These are phyloP conservation scores for Pisolithus orientalis DNA, from an alignment of 768 basidiomycete genomes.

Conservation along the genomic window DNA sequence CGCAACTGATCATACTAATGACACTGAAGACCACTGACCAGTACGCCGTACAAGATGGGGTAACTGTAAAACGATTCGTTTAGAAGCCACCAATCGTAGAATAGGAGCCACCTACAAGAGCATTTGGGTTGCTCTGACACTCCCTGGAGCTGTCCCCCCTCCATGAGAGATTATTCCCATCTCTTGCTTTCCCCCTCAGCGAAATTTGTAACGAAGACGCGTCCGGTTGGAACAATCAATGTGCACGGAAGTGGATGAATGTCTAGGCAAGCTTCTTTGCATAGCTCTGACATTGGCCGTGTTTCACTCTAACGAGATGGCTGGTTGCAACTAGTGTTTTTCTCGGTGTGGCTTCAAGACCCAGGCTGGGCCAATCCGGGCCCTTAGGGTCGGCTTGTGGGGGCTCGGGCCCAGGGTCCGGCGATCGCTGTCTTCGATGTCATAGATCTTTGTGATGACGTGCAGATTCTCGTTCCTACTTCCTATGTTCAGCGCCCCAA, in stretches of 20 bases:
- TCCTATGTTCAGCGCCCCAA: conserved; percentile 60
- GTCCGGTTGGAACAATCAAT: no score
- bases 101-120: conserved; percentile 38
- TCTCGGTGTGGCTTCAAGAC: no score
- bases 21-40: conserved; percentile 14
- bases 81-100: neutral
- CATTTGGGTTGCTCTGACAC: conserved; percentile 37
- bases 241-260: no score
- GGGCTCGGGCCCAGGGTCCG: no score
- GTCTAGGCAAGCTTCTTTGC: no score
- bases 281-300: no score
- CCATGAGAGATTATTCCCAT: conserved; percentile 7
- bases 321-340: no score
- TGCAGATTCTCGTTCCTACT: conserved; percentile 75
- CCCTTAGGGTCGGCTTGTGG: no score
- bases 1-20: neutral
- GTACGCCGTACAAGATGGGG: conserved; percentile 37
- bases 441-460: no score
- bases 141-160: conserved; percentile 2
- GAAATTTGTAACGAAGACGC: conserved; percentile 22
- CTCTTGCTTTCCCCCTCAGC: conserved; percentile 5
- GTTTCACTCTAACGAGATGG: no score
- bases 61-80: conserved; percentile 27
- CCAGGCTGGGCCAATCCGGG: no score
- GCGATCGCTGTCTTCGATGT: no score